phyloP scores from a whole-genome alignment of 495 filamentous ascomycete genomes.

The Paragyromitra xinjiangensis region DNA sequence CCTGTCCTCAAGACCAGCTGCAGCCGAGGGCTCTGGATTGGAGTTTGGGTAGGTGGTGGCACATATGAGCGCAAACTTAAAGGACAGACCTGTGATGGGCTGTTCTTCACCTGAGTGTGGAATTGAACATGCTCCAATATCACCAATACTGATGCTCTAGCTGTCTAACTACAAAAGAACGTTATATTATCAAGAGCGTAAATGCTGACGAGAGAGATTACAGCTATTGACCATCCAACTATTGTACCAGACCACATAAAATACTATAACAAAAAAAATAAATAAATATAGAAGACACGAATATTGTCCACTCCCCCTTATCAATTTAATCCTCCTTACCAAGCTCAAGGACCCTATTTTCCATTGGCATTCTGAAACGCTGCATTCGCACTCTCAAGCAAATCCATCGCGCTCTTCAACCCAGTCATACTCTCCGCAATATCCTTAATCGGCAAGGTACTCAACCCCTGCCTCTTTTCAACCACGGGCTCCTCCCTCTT shows the following conservation, averaged over 20 bases:
- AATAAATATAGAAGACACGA: constrained; percentile 1
- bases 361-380: constrained; percentile 29
- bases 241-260: constrained; percentile 15
- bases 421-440: constrained; percentile 41
- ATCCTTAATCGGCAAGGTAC: constrained; percentile 40
- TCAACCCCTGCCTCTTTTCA: constrained; percentile 9
- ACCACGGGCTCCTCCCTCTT: constrained; percentile 30
- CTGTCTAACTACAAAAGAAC: constrained; percentile 27
- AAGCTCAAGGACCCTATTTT: background rate
- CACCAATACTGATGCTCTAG: background rate
- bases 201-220: constrained; percentile 4
- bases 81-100: background rate
- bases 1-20: background rate
- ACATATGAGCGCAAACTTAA: background rate
- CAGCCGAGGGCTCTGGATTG: background rate
- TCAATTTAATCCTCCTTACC: constrained; percentile 24
- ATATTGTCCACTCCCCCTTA: background rate
- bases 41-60: background rate
- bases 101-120: background rate
- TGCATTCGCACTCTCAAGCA: constrained; percentile 32
- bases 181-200: constrained; percentile 20
- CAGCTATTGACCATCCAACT: background rate
- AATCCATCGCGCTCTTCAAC: constrained; percentile 41
- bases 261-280: constrained; percentile 3
- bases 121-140: background rate